Evolutionary conservation across 352 stramenopile species (phyloP).

Genomic region (Phytophthora colocasiae): DNA sequence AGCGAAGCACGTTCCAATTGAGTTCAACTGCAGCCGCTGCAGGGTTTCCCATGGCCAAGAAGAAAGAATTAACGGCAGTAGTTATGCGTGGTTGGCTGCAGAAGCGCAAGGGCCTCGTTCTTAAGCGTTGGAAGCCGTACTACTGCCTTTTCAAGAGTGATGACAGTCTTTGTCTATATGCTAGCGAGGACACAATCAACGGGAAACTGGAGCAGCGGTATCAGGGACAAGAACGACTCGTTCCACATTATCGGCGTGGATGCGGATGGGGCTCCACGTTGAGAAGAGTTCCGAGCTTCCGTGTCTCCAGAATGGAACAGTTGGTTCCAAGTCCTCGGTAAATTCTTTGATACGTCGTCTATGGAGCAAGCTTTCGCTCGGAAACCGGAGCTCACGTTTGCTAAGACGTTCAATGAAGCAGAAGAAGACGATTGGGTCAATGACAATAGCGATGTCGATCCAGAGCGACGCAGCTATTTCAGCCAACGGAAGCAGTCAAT

Average conservation of each 20-base stretch:
- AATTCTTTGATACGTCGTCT: conserved; percentile 52
- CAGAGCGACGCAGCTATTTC: too few relatives aligned
- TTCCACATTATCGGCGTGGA: conserved; percentile 63
- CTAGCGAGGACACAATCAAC: too few relatives aligned
- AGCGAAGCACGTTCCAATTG: conserved; percentile 14
- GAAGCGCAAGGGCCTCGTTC: too few relatives aligned
- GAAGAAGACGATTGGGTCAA: conserved; percentile 12
- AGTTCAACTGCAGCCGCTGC: conserved; percentile 33
- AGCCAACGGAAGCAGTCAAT: conserved; percentile 31
- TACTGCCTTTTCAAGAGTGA: too few relatives aligned
- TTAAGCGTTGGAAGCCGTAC: too few relatives aligned
- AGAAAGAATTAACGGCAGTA: too few relatives aligned
- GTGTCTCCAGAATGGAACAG: conserved; percentile 45
- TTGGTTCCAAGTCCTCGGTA: conserved; percentile 59
- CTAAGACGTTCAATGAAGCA: conserved; percentile 7
- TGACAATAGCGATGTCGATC: conserved; percentile 1
- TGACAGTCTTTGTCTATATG: too few relatives aligned
- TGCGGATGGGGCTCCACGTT: conserved; percentile 43
- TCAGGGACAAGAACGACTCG: too few relatives aligned
- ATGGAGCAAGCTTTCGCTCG: conserved; percentile 45
- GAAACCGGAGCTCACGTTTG: conserved; percentile 48
- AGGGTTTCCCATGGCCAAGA: too few relatives aligned
- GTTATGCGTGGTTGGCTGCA: too few relatives aligned
- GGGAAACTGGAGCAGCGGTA: too few relatives aligned
- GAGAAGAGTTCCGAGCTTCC: conserved; percentile 55